Evolutionary conservation across 495 filamentous ascomycete genomes (phyloP).

Genomic region (Penicillium flavigenum): DNA sequence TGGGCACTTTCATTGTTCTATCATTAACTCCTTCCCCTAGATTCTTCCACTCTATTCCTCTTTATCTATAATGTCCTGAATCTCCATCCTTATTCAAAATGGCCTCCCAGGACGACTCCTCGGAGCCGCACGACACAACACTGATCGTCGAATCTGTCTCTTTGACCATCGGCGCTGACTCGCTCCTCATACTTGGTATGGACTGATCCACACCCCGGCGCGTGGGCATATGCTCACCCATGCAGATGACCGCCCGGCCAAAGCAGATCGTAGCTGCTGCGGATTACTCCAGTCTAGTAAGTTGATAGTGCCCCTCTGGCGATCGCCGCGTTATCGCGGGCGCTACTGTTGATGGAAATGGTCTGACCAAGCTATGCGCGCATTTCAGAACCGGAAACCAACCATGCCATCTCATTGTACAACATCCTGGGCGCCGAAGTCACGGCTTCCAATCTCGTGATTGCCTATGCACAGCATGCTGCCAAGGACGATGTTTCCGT

Average conservation of each 20-base stretch:
- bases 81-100: constrained; percentile 24
- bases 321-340: constrained; percentile 15
- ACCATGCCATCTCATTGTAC: constrained; percentile 68
- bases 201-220: not conserved
- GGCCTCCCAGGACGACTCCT: constrained; percentile 22
- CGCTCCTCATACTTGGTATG: constrained; percentile 63
- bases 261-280: constrained; percentile 40
- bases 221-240: constrained; percentile 5
- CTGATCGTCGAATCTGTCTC: constrained; percentile 59
- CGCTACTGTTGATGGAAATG: not conserved
- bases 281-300: constrained; percentile 40
- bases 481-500: constrained; percentile 58
- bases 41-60: not conserved
- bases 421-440: constrained; percentile 82
- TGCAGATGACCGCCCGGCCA: constrained; percentile 36
- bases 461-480: constrained; percentile 67
- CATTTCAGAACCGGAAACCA: constrained; percentile 29
- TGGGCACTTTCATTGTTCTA: constrained; percentile 1
- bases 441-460: constrained; percentile 58
- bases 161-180: constrained; percentile 62
- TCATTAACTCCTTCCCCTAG: not conserved
- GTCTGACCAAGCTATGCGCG: constrained; percentile 17
- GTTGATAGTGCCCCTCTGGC: constrained; percentile 14
- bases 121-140: constrained; percentile 40
- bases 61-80: constrained; percentile 8